Evolutionary conservation across 2,329 filamentous ascomycete species (phyloP).

Genomic region (Xylaria sp.): DNA sequence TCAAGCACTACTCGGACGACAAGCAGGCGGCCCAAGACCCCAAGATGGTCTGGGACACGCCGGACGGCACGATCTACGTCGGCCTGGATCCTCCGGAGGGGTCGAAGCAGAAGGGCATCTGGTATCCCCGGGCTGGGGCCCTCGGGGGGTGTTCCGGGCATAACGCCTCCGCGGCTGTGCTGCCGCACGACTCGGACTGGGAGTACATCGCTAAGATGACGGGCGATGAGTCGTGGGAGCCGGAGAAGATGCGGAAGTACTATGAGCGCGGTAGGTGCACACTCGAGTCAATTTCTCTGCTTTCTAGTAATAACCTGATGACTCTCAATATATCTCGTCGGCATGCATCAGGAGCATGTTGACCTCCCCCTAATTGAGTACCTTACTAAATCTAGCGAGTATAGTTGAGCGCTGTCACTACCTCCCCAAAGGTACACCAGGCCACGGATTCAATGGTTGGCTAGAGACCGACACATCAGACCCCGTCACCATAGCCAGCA

Average conservation of each 20-base stretch:
- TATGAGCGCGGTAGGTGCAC: not conserved
- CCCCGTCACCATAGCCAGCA: not conserved
- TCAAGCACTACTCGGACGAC: not conserved
- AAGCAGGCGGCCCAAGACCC: not conserved
- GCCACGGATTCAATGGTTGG: not conserved
- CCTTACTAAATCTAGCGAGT: not conserved
- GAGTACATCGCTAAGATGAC: not conserved
- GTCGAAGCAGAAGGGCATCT: not conserved
- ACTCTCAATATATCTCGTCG: not conserved
- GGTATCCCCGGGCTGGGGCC: not conserved
- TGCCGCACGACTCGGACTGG: not conserved
- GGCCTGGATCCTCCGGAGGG: not conserved
- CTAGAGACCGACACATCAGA: not conserved
- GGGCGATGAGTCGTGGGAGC: not conserved
- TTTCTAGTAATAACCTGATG: not conserved
- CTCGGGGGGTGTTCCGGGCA: not conserved
- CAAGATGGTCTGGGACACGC: not conserved
- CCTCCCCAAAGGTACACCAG: not conserved
- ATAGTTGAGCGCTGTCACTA: not conserved
- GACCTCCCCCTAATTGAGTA: no score
- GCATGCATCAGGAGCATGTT: not conserved
- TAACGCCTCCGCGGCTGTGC: not conserved
- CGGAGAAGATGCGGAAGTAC: not conserved
- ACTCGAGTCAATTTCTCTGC: not conserved
- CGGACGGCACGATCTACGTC: not conserved